These are phyloP conservation scores for Kluyveromyces nonfermentans DNA, from an alignment of 805 yeast genomes.

Conservation along the genomic window DNA sequence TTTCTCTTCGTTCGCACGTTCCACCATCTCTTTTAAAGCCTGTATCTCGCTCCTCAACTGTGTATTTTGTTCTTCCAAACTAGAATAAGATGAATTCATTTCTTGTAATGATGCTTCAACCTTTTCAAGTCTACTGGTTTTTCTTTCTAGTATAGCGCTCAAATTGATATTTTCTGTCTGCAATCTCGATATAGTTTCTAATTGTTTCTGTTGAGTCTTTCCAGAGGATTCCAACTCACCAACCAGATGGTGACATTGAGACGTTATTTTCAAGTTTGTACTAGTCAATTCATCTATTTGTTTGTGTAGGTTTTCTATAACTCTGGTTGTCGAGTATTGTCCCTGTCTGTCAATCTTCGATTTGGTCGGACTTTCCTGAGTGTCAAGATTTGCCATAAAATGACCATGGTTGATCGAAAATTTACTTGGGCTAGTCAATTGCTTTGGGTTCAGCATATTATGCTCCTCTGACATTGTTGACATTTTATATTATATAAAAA, in stretches of 20 bases:
- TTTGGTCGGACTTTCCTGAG: slow-evolving; percentile 13
- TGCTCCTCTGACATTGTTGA: background rate
- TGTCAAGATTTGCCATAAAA: slow-evolving; percentile 20
- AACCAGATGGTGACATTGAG: slow-evolving; percentile 40
- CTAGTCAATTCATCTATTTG: slow-evolving; percentile 45
- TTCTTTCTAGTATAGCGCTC: slow-evolving; percentile 56
- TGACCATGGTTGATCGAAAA: slow-evolving; percentile 20
- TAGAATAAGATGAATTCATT: slow-evolving; percentile 8
- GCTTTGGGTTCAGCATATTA: background rate
- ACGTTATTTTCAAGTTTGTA: slow-evolving; percentile 30
- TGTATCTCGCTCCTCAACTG: slow-evolving; percentile 3
- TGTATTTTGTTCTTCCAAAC: slow-evolving; percentile 3
- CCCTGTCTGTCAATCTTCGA: slow-evolving; percentile 4
- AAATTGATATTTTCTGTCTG: slow-evolving; percentile 74
- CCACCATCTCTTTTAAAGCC: slow-evolving; percentile 5
- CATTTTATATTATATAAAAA: background rate
- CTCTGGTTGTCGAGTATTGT: slow-evolving; percentile 22
- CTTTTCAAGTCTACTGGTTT: slow-evolving; percentile 59
- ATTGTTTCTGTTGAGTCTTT: slow-evolving; percentile 38
- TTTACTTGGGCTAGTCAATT: slow-evolving; percentile 8
- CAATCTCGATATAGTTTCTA: slow-evolving; percentile 45
- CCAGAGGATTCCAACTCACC: slow-evolving; percentile 39
- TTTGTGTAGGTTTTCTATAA: slow-evolving; percentile 36
- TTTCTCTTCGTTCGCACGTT: slow-evolving; percentile 10
- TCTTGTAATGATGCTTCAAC: slow-evolving; percentile 39